These are phyloP conservation scores for Metarhizium brunneum DNA, from an alignment of 2,329 filamentous ascomycete genomes.

Conservation along the genomic window DNA sequence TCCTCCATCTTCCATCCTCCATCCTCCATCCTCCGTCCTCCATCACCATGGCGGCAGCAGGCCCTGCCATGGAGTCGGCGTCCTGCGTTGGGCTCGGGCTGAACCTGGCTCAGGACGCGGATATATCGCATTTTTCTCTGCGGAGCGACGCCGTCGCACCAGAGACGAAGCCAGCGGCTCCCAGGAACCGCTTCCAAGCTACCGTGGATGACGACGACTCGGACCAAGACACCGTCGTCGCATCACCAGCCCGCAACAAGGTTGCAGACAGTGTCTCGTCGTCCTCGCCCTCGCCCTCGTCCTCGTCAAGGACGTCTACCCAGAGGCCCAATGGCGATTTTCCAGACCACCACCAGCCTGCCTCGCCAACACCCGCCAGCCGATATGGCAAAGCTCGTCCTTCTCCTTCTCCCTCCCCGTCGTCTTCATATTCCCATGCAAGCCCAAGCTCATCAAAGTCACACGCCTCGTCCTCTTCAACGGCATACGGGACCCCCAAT, in stretches of 20 bases:
- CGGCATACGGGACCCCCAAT: neutral
- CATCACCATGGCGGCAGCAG: neutral
- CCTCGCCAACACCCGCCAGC: too few relatives aligned
- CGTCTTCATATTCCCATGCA: neutral
- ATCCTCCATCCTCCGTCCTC: neutral
- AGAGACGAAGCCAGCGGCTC: neutral
- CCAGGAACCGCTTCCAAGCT: slow-evolving; percentile 6
- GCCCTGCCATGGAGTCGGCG: neutral
- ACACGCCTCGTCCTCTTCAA: neutral
- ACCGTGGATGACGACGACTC: slow-evolving; percentile 13
- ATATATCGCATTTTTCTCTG: neutral
- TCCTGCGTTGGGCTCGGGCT: neutral
- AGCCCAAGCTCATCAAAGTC: neutral
- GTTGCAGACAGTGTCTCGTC: neutral
- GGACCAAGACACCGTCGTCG: neutral
- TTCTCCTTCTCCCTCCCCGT: neutral
- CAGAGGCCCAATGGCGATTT: neutral
- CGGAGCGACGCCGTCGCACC: neutral
- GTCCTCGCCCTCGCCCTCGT: neutral
- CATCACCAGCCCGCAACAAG: neutral
- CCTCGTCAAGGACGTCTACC: neutral
- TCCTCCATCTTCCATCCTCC: neutral
- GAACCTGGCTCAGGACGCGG: neutral
- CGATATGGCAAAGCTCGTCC: too few relatives aligned
- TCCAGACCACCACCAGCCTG: too few relatives aligned